Base-by-base conservation (phyloP, 2,329 filamentous ascomycete species). In the Microsporum ferrugineum region DNA sequence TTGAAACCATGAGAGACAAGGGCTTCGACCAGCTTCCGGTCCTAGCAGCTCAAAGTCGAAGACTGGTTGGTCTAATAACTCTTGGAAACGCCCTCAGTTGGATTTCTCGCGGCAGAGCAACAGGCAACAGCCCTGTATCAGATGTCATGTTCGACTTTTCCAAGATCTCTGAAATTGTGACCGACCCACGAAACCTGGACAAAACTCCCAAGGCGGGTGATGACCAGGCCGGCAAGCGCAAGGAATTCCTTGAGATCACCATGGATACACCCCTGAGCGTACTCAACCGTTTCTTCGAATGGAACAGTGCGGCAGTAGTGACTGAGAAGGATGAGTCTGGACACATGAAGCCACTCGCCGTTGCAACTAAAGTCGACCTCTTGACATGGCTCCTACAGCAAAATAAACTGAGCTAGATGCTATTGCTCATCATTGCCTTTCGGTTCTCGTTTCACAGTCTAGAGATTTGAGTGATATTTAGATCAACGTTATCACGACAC, bases 111-210 rank as follows among this genome's bases (percentile, higher is more conserved):
- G 89, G 90, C 14, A 87, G 91, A 41, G 91, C 91, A 10, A 84
- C 83, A 0, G 85, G 84, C 5, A 81, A 85, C 67, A 89, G 82
- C 66, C 84, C 84, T 0, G 89, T 99, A 62, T 83, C 84, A 64
- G 86, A 91, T 29, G 89, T 96, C 76, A 99, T 99, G 94, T 99
- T 99, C 71, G 88, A 96, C 75, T 99, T 99, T 77, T 82, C 84
- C 62, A 88, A 87, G 67, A 82, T 96, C 61, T 84, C 89, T 67
- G 91, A 97, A 77, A 86, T 96, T 5, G 86, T 95, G 61, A 95
- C 90, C n/a, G 90, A 97, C 69, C 86, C 89, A 34, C 84, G 87
- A 63, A 82, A 88, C 68, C 78, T 88, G 23, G 33, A 39, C 12
- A 49, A 39, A n/a, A 1, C 14, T 36, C 63, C 63, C 29, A 66